These are phyloP conservation scores for Phytopythium boreale DNA, from an alignment of 352 stramenopile genomes.

Conservation along the genomic window DNA sequence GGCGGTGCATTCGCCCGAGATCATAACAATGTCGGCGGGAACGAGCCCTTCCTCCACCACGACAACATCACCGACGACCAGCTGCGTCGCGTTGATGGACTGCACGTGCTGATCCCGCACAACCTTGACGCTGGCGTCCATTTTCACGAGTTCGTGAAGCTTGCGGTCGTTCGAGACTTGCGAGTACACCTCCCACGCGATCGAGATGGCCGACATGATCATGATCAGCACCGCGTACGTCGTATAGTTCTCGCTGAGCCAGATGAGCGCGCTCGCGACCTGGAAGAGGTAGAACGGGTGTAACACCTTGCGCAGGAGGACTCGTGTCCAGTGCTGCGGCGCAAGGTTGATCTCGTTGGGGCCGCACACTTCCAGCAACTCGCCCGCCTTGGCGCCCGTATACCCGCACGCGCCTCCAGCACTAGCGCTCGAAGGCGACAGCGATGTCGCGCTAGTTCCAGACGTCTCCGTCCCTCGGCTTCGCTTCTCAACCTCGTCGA, in stretches of 20 bases:
- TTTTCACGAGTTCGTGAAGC: constrained; percentile 53
- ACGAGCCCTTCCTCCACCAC: constrained; percentile 61
- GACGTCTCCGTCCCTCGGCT: constrained; percentile 4
- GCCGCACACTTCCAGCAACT: constrained; percentile 44
- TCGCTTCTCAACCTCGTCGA: constrained; percentile 29
- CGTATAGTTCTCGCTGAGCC: constrained; percentile 63
- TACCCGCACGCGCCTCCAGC: constrained; percentile 8
- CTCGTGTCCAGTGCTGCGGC: constrained; percentile 34
- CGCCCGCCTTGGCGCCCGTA: constrained; percentile 24
- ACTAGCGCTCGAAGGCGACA: not conserved
- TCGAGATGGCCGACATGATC: constrained; percentile 58
- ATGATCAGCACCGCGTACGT: constrained; percentile 69
- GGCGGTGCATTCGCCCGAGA: constrained; percentile 61
- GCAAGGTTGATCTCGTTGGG: constrained; percentile 55
- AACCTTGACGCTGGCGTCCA: constrained; percentile 56
- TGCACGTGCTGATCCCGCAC: constrained; percentile 47
- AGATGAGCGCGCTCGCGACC: constrained; percentile 59
- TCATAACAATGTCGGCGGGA: constrained; percentile 55
- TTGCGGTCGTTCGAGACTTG: constrained; percentile 62
- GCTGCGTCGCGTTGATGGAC: constrained; percentile 33
- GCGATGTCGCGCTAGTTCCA: constrained; percentile 9
- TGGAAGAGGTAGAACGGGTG: constrained; percentile 86
- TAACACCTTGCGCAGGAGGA: constrained; percentile 65
- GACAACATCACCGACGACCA: constrained; percentile 74
- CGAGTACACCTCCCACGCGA: constrained; percentile 65